Evolutionary conservation across 148 eudicot species (phyloP), one percentile per base, ranked within the genome.

Genomic region (Amaranthus palmeri): DNA sequence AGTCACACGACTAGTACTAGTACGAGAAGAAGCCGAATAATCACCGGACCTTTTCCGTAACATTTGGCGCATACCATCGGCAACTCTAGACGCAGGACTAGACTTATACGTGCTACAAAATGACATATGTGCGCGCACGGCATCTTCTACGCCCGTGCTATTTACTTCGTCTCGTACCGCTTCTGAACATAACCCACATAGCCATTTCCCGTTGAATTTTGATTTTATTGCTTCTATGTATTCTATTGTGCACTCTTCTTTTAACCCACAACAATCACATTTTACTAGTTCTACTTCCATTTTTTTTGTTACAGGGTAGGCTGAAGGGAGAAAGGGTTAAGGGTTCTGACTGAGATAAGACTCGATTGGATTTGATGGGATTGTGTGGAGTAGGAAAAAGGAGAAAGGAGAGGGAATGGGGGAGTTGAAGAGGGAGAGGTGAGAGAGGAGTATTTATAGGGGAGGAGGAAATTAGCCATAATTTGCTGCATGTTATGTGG

Each of bases 141-240:
- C 96, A 8, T 87, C 90, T 71, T 83, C 91, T 15, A 82, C 75
- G 15, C 68, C 70, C 36, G 11, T 81, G 50, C 78, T 69, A 70
- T 61, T 83, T 1, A 84, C 79, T 72, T 90, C 96, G 43, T 90
- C 92, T 61, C 85, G 77, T 0, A 90, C 96, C 0, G 92, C 92
- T 61, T 88, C 96, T 1, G 92, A 86, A 68, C 96, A 90, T 59
- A 90, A 44, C 70, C 96, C 96, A 55, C 96, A 90, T 7, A 90
- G 83, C 92, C 96, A 90, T 78, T 88, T 90, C 0, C 89, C 96
- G 6, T 85, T 82, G 65, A 90, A 90, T n/a, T 85, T 82, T 3
- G 85, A 78, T 74, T 88, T 86, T 44, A 90, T 90, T 5, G 79
- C 81, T 7, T 62, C 83, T 10, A 90, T 90, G 75, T 88, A 90